Evolutionary conservation across 441 rosid genomes (phyloP).

Genomic region (Corymbia calophylla): DNA sequence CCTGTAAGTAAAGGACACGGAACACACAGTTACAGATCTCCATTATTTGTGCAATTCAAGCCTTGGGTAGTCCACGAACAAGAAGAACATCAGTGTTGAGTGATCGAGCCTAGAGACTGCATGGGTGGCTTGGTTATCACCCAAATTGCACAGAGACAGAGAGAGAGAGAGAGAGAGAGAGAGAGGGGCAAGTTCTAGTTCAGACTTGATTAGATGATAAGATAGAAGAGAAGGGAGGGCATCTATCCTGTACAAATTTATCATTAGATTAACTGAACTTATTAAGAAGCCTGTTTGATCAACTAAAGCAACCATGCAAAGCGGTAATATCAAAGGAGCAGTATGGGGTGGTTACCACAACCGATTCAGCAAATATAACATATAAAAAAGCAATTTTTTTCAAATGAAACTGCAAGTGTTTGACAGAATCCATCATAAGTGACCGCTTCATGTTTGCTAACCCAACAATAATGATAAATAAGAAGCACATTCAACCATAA

Average conservation of each 20-base stretch:
- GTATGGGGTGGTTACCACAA: background rate
- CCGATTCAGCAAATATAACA: background rate
- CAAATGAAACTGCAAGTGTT: background rate
- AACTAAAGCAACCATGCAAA: background rate
- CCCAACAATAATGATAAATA: background rate
- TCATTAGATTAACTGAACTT: background rate
- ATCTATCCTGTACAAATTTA: background rate
- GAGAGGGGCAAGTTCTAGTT: background rate
- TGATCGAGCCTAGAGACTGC: background rate
- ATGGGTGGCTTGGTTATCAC: background rate
- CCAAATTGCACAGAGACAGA: background rate
- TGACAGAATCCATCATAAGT: background rate
- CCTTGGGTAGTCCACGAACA: background rate
- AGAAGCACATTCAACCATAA: background rate
- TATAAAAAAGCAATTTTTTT: background rate
- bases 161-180: background rate
- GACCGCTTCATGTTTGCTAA: background rate
- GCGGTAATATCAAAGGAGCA: background rate
- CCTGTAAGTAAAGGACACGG: background rate
- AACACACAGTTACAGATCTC: background rate
- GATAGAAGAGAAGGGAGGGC: background rate
- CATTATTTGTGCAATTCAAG: background rate
- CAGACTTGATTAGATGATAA: background rate
- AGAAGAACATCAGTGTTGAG: background rate
- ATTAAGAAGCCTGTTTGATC: background rate